A percentile compares a stretch with the other conserved stretches of the same genome.
Conservation (phyloP, 805 yeast genomes). For the Myxozyma vanderwaltii region DNA sequence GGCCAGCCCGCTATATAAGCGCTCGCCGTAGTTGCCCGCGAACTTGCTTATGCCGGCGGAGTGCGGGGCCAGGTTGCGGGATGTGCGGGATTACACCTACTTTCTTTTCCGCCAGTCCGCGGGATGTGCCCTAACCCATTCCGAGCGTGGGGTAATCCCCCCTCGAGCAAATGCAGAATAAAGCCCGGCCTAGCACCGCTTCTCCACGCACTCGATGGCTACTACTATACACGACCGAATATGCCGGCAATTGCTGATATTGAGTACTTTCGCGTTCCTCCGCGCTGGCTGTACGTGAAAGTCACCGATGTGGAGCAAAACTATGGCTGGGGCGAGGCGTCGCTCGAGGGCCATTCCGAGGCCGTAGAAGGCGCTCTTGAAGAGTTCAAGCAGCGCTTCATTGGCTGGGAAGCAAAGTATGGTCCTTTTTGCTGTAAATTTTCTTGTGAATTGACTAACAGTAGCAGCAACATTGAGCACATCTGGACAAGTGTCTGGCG, state of each 20-base stretch:
- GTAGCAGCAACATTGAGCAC: constrained; percentile 16
- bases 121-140: background rate
- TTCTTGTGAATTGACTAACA: background rate
- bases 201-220: background rate
- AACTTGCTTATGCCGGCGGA: no score
- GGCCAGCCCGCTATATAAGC: background rate
- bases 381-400: constrained; percentile 39
- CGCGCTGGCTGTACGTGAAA: constrained; percentile 40
- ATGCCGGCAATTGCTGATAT: constrained; percentile 26
- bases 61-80: background rate
- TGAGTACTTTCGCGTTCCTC: constrained; percentile 41
- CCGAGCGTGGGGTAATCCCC: background rate
- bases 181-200: background rate
- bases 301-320: constrained; percentile 38
- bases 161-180: background rate
- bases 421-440: background rate
- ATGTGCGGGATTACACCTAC: background rate
- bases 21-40: no score
- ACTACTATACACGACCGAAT: background rate
- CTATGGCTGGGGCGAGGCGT: constrained; percentile 42
- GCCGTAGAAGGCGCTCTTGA: constrained; percentile 43
- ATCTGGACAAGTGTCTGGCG: constrained; percentile 38
- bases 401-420: constrained; percentile 40
- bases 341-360: constrained; percentile 42
- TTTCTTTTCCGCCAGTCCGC: background rate